Conservation (phyloP, 345 rosid genomes). For the rapeseed (Brassica napus) region Da-Ae NC_063446.1:39297001-39297500, state of each 20-base stretch:
- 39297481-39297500: background rate
- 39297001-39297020: background rate
- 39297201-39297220: background rate
- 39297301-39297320: conserved; percentile 34
- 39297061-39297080: conserved; percentile 13
- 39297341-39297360: conserved; percentile 42
- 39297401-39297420: conserved; percentile 17
- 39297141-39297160: conserved; percentile 39
- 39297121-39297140: conserved; percentile 41
- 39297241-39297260: conserved; percentile 4
- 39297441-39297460: background rate
- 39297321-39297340: conserved; percentile 45
- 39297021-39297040: background rate
- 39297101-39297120: conserved; percentile 19
- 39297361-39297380: conserved; percentile 42
- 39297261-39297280: conserved; percentile 20
- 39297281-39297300: conserved; percentile 34
- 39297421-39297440: background rate
- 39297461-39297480: background rate
- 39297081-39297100: conserved; percentile 14
- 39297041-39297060: background rate
- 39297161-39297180: conserved; percentile 43
- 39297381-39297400: conserved; percentile 33
- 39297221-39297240: background rate
- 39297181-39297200: conserved; percentile 37